A percentile compares a stretch with the other conserved stretches of the same genome.
phyloP scores from a whole-genome alignment of 345 rosid genomes.

The Draba incana region DNA sequence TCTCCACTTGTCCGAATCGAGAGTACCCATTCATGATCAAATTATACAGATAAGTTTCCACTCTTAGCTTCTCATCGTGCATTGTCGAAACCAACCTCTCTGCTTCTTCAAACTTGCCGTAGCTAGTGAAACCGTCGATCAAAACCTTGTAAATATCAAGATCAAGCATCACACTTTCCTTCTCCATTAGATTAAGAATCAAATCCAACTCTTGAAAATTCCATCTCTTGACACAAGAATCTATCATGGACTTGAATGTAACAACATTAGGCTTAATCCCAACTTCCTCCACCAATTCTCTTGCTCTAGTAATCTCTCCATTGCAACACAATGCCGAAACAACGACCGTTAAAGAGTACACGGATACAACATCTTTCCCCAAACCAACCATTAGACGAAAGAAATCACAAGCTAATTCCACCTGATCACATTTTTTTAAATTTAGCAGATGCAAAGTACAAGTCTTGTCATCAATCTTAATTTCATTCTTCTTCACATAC shows the following conservation, averaged over 20 bases:
- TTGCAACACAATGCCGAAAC: conserved; percentile 48
- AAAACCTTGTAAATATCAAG: conserved; percentile 44
- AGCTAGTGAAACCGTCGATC: conserved; percentile 54
- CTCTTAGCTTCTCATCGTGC: conserved; percentile 50
- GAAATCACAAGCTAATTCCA: conserved; percentile 43
- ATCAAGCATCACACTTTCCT: conserved; percentile 44
- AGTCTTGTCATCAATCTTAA: conserved; percentile 58
- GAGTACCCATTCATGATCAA: conserved; percentile 46
- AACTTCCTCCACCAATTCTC: conserved; percentile 50
- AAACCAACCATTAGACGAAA: conserved; percentile 52
- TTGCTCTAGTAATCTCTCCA: conserved; percentile 55
- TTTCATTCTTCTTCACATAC: conserved; percentile 49
- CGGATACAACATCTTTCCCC: conserved; percentile 44
- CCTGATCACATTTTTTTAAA: conserved; percentile 43
- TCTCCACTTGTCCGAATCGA: conserved; percentile 43
- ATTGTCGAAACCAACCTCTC: conserved; percentile 49
- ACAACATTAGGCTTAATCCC: conserved; percentile 50
- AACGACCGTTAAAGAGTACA: conserved; percentile 50
- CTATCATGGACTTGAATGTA: conserved; percentile 51
- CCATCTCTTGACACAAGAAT: conserved; percentile 63
- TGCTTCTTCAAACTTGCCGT: conserved; percentile 52
- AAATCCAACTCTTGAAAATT: conserved; percentile 52
- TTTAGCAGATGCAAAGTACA: conserved; percentile 58
- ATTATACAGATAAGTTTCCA: conserved; percentile 52
- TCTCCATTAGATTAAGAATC: conserved; percentile 51